Conservation (phyloP, 192 early-diverging fungal genomes). For the Mortierella claussenii region DNA sequence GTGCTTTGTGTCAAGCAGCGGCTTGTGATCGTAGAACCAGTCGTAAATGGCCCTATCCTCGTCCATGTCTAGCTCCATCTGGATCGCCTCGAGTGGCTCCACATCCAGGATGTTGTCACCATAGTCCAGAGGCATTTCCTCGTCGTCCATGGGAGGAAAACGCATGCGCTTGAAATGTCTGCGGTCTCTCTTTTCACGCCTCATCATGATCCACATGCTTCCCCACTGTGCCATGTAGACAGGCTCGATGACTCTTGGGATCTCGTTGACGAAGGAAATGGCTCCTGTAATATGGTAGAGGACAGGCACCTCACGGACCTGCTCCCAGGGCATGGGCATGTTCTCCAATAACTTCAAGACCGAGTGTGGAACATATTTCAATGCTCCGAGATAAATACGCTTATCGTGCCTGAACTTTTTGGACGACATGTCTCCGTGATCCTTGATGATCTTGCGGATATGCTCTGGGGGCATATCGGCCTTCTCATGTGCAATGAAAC, state of each 20-base stretch:
- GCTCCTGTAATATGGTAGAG: conserved; percentile 99
- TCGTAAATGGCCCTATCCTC: conserved; percentile 92
- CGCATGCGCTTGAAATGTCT: conserved; percentile 99
- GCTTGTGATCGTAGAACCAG: conserved; percentile 99
- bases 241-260: conserved; percentile 96
- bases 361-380: conserved; percentile 99
- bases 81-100: conserved; percentile 97
- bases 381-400: conserved; percentile 96
- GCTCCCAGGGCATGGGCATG: conserved; percentile 99
- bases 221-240: conserved; percentile 99
- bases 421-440: conserved; percentile 99
- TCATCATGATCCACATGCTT: conserved; percentile 99
- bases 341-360: conserved; percentile 98
- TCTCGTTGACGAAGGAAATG: conserved; percentile 98
- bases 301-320: conserved; percentile 94
- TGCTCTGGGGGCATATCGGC: conserved; percentile 98
- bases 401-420: conserved; percentile 98
- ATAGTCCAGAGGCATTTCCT: conserved; percentile 98
- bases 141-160: conserved; percentile 98
- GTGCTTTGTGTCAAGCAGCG: conserved; percentile 75
- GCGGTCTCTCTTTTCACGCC: conserved; percentile 97
- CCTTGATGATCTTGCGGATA: conserved; percentile 98
- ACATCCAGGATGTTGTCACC: conserved; percentile 99
- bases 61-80: conserved; percentile 97
- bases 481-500: conserved; percentile 94